Evolutionary conservation across 75 land plant species (phyloP), one percentile per base, ranked within the genome.

Genomic region (Sequoiadendron giganteum): DNA sequence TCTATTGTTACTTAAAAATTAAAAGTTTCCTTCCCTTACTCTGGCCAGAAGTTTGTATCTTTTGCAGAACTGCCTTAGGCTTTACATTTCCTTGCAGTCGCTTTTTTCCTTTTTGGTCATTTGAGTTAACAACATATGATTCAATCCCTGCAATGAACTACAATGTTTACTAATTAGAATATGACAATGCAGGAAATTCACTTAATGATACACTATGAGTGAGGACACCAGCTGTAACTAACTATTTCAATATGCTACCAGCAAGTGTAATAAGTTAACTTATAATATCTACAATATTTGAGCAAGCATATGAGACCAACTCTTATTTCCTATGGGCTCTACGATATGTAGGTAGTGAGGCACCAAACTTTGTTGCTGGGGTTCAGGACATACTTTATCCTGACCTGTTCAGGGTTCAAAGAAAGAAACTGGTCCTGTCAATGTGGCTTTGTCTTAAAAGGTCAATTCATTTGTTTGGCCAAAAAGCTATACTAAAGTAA

Each of bases 11-110:
- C 21, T 25, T 25, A 28, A 19, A 58, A 10, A 10, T 58, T 25
- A 28, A 19, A 58, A 10, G 21, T 58, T 58, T 58, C 85, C 47
- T 81, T 84, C 70, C 36, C 86, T 49, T 88, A 89, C 49, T 75
- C 91, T 86, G 92, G 93, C 99, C 96, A 95, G 91, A 94, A 94
- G 38, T 90, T 45, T 58, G 95, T 95, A 49, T 10, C 9, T 49
- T 49, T 76, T 94, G 87, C 32, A 96, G 82, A 56, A 96, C 97
- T 39, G 91, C 95, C 13, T 95, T 92, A 13, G 93, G 96, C 89
- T 93, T 87, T 42, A 96, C 94, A 85, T 93, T 94, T 15, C 98
- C 98, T 85, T 87, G 93, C 82, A 95, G 96, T 94, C 58, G 95
- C 98, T 83, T 95, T 96, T 83, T 96, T 94, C 85, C 93, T 82